phyloP scores from a whole-genome alignment of 805 yeast genomes.

The Kuraishia piskuri region DNA sequence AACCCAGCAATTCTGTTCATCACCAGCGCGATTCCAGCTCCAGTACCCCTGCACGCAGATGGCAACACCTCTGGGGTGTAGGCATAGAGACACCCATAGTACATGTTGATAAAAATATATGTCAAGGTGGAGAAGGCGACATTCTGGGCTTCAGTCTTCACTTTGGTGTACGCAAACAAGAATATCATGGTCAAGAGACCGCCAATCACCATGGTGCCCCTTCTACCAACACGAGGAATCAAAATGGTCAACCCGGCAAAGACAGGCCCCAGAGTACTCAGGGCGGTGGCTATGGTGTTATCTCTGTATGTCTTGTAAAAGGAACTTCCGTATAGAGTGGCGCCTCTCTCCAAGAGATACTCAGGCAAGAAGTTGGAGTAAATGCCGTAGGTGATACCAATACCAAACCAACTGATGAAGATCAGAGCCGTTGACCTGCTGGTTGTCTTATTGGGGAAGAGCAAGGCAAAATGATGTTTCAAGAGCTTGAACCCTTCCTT shows the following conservation, averaged over 20 bases:
- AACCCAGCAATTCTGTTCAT: conserved; percentile 44
- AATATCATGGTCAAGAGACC: conserved; percentile 47
- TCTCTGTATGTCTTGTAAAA: conserved; percentile 36
- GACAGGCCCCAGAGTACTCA: conserved; percentile 45
- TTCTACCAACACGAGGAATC: conserved; percentile 37
- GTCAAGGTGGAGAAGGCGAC: conserved; percentile 42
- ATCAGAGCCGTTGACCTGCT: conserved; percentile 35
- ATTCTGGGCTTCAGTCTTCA: conserved; percentile 44
- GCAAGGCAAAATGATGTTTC: conserved; percentile 30
- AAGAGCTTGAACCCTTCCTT: conserved; percentile 19
- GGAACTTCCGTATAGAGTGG: conserved; percentile 30
- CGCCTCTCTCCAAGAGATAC: conserved; percentile 43
- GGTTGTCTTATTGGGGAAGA: conserved; percentile 38
- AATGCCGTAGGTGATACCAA: conserved; percentile 51
- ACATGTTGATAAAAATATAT: conserved; percentile 36
- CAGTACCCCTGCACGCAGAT: conserved; percentile 45
- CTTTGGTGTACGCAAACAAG: conserved; percentile 55
- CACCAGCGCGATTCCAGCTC: conserved; percentile 49
- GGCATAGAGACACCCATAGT: conserved; percentile 54
- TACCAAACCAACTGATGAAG: conserved; percentile 43
- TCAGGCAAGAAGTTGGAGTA: conserved; percentile 47
- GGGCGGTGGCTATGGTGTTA: conserved; percentile 35
- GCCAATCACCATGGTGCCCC: conserved; percentile 47
- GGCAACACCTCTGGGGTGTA: conserved; percentile 62
- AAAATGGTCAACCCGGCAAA: conserved; percentile 33